phyloP scores from a whole-genome alignment of 2,329 filamentous ascomycete genomes.

The Cryphonectria carpinicola region DNA sequence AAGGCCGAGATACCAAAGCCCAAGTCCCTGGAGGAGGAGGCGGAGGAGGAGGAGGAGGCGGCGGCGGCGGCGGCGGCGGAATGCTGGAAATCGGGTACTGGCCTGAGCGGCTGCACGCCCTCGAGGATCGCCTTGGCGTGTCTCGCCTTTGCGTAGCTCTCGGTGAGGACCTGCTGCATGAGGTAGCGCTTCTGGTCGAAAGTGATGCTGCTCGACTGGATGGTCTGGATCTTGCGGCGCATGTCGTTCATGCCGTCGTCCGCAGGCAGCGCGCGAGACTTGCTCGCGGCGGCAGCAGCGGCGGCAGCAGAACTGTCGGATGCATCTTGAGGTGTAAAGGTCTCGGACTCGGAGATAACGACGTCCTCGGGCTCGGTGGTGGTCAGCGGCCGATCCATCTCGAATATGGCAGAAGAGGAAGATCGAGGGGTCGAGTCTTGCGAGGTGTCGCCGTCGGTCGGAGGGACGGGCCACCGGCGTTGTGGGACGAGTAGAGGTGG shows the following conservation, averaged over 20 bases:
- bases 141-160: slow-evolving; percentile 55
- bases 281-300: slow-evolving; percentile 30
- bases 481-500: slow-evolving; percentile 28
- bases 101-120: slow-evolving; percentile 28
- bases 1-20: slow-evolving; percentile 39
- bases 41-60: slow-evolving; percentile 17
- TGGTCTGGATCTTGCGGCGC: slow-evolving; percentile 68
- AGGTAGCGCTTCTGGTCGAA: slow-evolving; percentile 69
- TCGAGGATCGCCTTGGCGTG: slow-evolving; percentile 19
- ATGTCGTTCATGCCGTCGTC: slow-evolving; percentile 78
- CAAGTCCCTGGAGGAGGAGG: slow-evolving; percentile 17
- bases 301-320: slow-evolving; percentile 37
- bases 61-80: background rate
- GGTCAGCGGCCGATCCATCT: slow-evolving; percentile 17
- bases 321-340: slow-evolving; percentile 32
- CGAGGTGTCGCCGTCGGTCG: slow-evolving; percentile 8
- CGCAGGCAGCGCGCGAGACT: slow-evolving; percentile 59
- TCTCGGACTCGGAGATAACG: slow-evolving; percentile 23
- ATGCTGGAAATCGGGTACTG: slow-evolving; percentile 11
- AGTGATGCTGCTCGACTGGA: slow-evolving; percentile 62
- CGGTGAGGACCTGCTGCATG: slow-evolving; percentile 72
- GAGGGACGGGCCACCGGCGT: slow-evolving; percentile 17
- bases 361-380: slow-evolving; percentile 29
- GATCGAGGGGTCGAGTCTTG: slow-evolving; percentile 20
- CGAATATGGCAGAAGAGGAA: slow-evolving; percentile 16